A percentile compares a stretch with the other conserved stretches of the same genome.
These are phyloP conservation scores for Daldinia grandis DNA, from an alignment of 495 filamentous ascomycete species.

Conservation along the genomic window DNA sequence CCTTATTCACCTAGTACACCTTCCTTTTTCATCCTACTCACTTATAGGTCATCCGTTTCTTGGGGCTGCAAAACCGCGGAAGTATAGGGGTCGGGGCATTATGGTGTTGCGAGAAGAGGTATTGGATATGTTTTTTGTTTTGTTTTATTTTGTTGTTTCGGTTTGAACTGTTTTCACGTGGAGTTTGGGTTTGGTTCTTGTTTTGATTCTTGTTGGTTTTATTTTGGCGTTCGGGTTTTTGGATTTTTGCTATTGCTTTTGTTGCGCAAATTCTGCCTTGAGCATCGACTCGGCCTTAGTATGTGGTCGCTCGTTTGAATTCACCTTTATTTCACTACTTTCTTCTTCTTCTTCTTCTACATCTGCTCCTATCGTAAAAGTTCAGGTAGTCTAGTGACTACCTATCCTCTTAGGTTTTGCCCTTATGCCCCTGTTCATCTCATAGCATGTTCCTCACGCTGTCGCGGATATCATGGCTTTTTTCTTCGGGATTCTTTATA, in stretches of 20 bases:
- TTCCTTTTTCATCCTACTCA: background rate
- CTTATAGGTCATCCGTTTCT: constrained; percentile 6
- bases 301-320: constrained; percentile 11
- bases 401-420: background rate
- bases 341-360: background rate
- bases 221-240: background rate
- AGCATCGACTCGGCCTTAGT: constrained; percentile 1
- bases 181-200: background rate
- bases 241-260: constrained; percentile 4
- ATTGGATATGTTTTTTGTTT: background rate
- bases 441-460: no score
- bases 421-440: background rate
- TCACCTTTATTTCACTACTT: background rate
- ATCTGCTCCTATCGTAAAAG: background rate
- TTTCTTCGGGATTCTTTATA: no score
- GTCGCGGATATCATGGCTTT: no score
- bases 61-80: constrained; percentile 31
- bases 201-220: constrained; percentile 14
- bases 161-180: background rate
- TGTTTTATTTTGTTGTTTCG: background rate
- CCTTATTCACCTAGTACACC: background rate
- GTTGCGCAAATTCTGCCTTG: background rate
- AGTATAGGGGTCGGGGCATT: background rate
- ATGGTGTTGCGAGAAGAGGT: background rate
- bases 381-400: background rate